A percentile compares a stretch with the other conserved stretches of the same genome.
Evolutionary conservation across 345 rosid species (phyloP).

Genomic region (Brassica incana): DNA sequence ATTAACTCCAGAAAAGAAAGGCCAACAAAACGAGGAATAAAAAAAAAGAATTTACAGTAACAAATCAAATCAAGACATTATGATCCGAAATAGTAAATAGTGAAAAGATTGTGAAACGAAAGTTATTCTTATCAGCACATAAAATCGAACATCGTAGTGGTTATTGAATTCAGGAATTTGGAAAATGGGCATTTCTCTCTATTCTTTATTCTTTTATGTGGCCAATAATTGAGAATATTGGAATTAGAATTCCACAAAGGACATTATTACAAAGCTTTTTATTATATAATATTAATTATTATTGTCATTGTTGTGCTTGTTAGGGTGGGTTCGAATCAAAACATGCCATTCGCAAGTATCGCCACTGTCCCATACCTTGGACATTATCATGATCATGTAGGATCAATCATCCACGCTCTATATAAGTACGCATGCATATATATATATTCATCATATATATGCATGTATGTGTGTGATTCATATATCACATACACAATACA

Average conservation of each 20-base stretch:
- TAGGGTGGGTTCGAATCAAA: conserved; percentile 33
- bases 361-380: conserved; percentile 27
- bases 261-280: conserved; percentile 14
- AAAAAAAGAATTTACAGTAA: conserved; percentile 2
- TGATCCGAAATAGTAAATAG: conserved; percentile 16
- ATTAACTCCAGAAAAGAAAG: not conserved
- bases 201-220: conserved; percentile 26
- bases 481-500: not conserved
- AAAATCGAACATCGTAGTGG: conserved; percentile 13
- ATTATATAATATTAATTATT: not conserved
- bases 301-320: conserved; percentile 1
- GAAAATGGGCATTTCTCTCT: conserved; percentile 25
- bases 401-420: not conserved
- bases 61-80: conserved; percentile 32
- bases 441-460: not conserved
- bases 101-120: conserved; percentile 24
- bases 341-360: conserved; percentile 24
- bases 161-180: conserved; percentile 22
- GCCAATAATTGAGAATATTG: conserved; percentile 39
- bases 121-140: conserved; percentile 16
- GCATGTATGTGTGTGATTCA: not conserved
- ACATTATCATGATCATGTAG: conserved; percentile 13
- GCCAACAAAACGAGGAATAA: conserved; percentile 32
- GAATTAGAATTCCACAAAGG: conserved; percentile 34
- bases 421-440: not conserved